Base-by-base conservation (phyloP, 2,329 filamentous ascomycete species). In the Neophaeococcomyces aloes region DNA sequence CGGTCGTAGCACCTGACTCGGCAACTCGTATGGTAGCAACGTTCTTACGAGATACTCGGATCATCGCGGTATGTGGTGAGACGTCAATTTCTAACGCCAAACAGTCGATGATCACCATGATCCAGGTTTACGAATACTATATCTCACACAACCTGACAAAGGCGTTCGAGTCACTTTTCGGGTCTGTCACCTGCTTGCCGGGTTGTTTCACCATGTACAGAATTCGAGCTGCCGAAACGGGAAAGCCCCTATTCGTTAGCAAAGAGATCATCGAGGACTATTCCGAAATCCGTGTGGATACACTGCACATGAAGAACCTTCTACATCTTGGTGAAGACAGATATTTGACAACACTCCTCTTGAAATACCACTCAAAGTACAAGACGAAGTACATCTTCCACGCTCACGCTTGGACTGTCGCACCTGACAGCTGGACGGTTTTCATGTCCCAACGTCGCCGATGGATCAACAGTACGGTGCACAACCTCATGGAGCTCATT, bases 191-290 rank as follows among this genome's bases (percentile, higher is more conserved):
- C 39, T 98, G 91, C 75, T 72, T 98, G 60, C 91, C 91, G 18
- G 91, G 91, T 71, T 98, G 91, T 76, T 98, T 96, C 76, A 87
- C 83, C 57, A 98, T 98, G 91, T 98, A 95, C 67, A 83, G 91
- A 56, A 87, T 98, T 59, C 86, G 91, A 50, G 86, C 91, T 23
- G 85, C 88, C 5, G 91, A 96, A 64, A 86, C 81, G 13, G 89
- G 88, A 57, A 96, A 96, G 67, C 91, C 91, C 10, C 75, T 98
- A 23, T 96, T 98, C 61, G 88, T 98, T 56, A 94, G 87, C 63
- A 81, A 82, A 52, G 91, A 96, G 59, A 77, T 98, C 23, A 78
- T 96, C 11, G 81, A 94, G 2, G 73, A 78, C 38, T 98, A 98
- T 62, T 71, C 86, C 1, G 86, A 89, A 45, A 94, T 94, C 57